Percentiles rank a stretch among this genome's conserved stretches.
Evolutionary conservation across 2,329 filamentous ascomycete genomes (phyloP).

Genomic region (Xylariales sp.): DNA sequence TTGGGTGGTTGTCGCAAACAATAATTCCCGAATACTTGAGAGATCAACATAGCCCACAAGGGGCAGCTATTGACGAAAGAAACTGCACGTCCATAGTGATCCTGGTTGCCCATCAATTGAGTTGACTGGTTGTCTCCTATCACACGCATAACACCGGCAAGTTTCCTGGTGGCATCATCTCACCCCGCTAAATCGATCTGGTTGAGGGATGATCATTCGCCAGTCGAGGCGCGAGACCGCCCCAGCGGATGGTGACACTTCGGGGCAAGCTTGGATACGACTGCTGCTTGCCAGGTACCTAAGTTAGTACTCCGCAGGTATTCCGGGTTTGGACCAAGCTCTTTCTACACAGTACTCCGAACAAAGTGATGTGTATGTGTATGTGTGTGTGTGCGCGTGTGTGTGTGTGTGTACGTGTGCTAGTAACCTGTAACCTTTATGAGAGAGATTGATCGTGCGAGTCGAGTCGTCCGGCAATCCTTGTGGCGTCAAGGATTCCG

Average conservation of each 20-base stretch:
- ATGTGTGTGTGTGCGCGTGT: no score
- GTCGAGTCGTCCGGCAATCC: no score
- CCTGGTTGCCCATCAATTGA: background rate
- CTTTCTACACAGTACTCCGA: no score
- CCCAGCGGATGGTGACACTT: conserved; percentile 5
- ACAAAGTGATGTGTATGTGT: no score
- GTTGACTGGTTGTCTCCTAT: background rate
- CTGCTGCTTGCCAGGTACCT: conserved; percentile 6
- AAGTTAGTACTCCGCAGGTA: conserved; percentile 3
- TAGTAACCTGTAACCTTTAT: no score
- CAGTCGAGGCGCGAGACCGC: conserved; percentile 6
- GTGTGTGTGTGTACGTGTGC: no score
- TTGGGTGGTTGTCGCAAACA: no score
- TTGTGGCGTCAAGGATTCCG: no score
- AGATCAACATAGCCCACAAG: background rate
- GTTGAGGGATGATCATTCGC: background rate
- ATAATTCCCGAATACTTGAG: no score
- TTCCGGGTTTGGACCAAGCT: background rate
- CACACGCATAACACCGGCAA: background rate
- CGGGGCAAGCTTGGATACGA: no score
- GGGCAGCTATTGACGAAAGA: background rate
- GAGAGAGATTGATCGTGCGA: no score
- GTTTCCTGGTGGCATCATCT: background rate
- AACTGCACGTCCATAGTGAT: background rate
- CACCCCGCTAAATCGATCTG: background rate